Evolutionary conservation across 129 eudicot species (phyloP), one percentile per base, ranked within the genome.

Genomic region (Flaveria robusta): DNA sequence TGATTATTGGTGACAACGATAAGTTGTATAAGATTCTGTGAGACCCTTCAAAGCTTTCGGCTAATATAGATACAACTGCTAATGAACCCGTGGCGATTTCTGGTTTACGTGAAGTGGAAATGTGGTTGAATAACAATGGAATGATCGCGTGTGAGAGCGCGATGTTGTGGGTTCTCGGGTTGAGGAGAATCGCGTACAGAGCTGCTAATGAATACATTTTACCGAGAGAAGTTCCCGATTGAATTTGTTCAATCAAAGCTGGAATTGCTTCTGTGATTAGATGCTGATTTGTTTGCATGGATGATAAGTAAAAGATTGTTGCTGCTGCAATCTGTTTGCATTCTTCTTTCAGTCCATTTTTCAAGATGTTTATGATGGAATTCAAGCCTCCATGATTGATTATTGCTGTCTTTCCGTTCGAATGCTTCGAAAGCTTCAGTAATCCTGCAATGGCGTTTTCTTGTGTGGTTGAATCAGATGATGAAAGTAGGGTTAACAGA

Each of bases 121-220:
- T 46, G 7, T 90, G 79, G 20, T 60, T 58, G 12, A 79, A 52
- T 9, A 92, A 64, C 13, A 79, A 11, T 12, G 91, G 88, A 60
- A 92, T 82, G 27, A 86, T 67, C 5, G 88, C 92, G 0, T 85
- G 78, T 73, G 60, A 72, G 29, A 88, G 84, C 0, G 78, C 90
- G 3, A 72, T 77, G n/a, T 74, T 71, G 34, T 82, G 94, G 82
- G 88, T 90, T 22, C 77, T 52, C 1, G 77, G 90, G 84, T 85
- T 65, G 58, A 90, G 64, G 9, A 90, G 86, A 26, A 92, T 84
- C 12, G 86, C 94, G 50, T 85, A 88, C 7, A 90, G 71, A 0
- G 98, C 94, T 6, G 86, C 95, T 20, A 88, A 59, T 1, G 96
- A 81, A 27, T 90, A 88, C 79, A 85, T 92, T 71, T 90, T 92